Evolutionary conservation across 345 rosid species (phyloP), one percentile per base, ranked within the genome.

Genomic region (Orychophragmus violaceus): DNA sequence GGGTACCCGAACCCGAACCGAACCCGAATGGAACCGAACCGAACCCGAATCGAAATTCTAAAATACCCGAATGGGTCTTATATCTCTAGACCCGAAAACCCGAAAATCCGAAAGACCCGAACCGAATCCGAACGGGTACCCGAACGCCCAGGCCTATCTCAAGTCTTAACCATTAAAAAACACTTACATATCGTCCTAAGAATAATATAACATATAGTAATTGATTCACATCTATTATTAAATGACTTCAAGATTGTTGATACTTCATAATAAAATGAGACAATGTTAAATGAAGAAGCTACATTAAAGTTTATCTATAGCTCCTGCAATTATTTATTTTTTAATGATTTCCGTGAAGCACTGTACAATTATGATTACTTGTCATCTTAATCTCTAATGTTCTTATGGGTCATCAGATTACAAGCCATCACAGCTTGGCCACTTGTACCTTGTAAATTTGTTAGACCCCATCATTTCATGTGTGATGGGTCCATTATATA

Each of bases 371-470:
- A 35, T 62, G 64, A 63, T 27, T 65, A 50, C 71, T 22, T 64
- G 44, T 64, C 66, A 48, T 64, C 70, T 27, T 37, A 28, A 64
- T 72, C 66, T 49, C 14, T 9, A 49, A 13, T 36, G 44, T 33
- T 5, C 2, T 8, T 21, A 9, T 25, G 39, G 39, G 59, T 71
- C 44, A 56, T 71, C 19, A 45, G 5, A 62, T 63, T 39, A 21
- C 3, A 58, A 29, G 33, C 55, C 59, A 65, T 41, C 66, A 58
- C 13, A 24, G 9, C 25, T 39, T 29, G 3, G 76, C 66, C 76
- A 72, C 62, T 72, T 65, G 75, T 62, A 35, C 44, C 45, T 54
- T 54, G 64, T 46, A 48, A 59, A 33, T 10, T 63, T 45, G 58
- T n/a, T 36, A 46, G 19, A 35, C 70, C 64, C 56, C 50, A 49